These are phyloP conservation scores for Meyerozyma elateridarum DNA, from an alignment of 1,139 yeast genomes.

Conservation along the genomic window DNA sequence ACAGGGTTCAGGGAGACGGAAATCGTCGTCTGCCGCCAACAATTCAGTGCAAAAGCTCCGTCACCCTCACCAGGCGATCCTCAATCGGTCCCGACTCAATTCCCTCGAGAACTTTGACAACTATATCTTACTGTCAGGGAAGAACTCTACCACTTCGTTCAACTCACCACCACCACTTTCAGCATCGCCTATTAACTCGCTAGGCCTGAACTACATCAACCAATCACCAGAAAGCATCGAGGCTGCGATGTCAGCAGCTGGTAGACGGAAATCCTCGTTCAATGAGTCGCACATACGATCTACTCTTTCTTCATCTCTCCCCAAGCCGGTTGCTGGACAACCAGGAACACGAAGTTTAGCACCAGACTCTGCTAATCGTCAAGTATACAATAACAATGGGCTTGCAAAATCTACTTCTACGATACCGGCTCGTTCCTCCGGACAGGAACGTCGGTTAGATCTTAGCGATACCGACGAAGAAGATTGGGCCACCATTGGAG, in stretches of 20 bases:
- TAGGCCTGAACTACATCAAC: slow-evolving; percentile 17
- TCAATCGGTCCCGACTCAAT: slow-evolving; percentile 39
- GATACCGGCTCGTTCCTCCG: slow-evolving; percentile 9
- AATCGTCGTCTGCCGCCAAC: slow-evolving; percentile 25
- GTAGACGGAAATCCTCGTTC: slow-evolving; percentile 39
- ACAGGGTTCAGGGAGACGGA: slow-evolving; percentile 20
- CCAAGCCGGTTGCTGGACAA: slow-evolving; percentile 12
- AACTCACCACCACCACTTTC: slow-evolving; percentile 34
- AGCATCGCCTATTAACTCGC: slow-evolving; percentile 23
- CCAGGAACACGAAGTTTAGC: too few species aligned
- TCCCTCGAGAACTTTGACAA: slow-evolving; percentile 42
- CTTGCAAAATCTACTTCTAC: slow-evolving; percentile 11
- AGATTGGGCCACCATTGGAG: slow-evolving; percentile 90
- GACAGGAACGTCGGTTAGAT: slow-evolving; percentile 9
- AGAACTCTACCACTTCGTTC: slow-evolving; percentile 33
- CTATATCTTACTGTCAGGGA: slow-evolving; percentile 38
- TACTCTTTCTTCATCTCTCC: slow-evolving; percentile 32
- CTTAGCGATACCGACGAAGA: slow-evolving; percentile 78
- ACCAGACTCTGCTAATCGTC: slow-evolving; percentile 7
- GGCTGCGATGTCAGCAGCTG: slow-evolving; percentile 15
- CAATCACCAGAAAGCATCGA: slow-evolving; percentile 16
- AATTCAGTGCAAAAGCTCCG: slow-evolving; percentile 16
- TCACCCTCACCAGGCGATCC: slow-evolving; percentile 23
- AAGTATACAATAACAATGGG: slow-evolving; percentile 11
- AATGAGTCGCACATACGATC: slow-evolving; percentile 42